Base-by-base conservation (phyloP, 176 grass and related monocot species). In the Oryza coarctata region DNA sequence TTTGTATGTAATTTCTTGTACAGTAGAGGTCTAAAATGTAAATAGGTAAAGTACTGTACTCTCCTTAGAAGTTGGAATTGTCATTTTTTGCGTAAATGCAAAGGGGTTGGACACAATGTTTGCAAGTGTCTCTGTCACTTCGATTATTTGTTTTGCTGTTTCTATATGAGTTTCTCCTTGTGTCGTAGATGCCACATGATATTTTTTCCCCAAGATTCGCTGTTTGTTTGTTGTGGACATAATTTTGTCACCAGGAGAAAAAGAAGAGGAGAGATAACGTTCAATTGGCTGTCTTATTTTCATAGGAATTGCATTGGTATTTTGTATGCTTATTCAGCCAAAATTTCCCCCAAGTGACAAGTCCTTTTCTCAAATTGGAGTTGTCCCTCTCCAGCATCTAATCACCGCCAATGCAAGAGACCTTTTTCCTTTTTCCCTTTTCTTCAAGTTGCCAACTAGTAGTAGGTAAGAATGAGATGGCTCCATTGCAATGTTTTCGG, bases 291-390 rank as follows among this genome's bases (percentile, higher is more conserved):
- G 7, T 22, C 1, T 55, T 55, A 7, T 55, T 17, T 50, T 52
- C 5, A 22, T 6, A 60, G 2, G 7, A 60, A 82, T 73, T 26
- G 12, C 12, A 58, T 5, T 61, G 6, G 7, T 33, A 25, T 82
- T 82, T 73, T 63, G 55, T 35, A 62, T 63, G 18, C 36, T 55
- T 57, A 73, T 17, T 72, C 68, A 63, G 23, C 55, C 66, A 71
- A 41, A 36, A 2, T 68, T 70, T 71, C 18, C 66, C 32, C 17
- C 1, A 41, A 63, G 43, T 39, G 69, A 32, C 27, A 73, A 7
- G 80, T 73, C 80, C 9, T 45, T 63, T 73, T 63, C 22, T 58
- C 44, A 39, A 45, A 4, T 63, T 73, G 27, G 7, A 43, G 52
- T 63, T 64, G 36, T 25, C n/a, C n/a, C n/a, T n/a, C n/a, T n/a